Evolutionary conservation across 371 early-diverging fungal species (phyloP).

Genomic region (Vairimorpha necatrix): DNA sequence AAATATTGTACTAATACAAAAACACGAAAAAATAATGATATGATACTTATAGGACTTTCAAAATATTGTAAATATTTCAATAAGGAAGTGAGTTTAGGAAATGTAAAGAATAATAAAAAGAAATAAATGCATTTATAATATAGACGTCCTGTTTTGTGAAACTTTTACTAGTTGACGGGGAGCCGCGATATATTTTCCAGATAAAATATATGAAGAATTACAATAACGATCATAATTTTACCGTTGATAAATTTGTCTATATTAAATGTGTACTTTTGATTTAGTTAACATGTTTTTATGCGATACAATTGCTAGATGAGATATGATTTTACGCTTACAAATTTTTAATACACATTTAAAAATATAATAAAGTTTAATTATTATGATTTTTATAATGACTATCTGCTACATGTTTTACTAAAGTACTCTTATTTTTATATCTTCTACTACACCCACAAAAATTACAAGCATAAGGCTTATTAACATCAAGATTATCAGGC

Average conservation of each 20-base stretch:
- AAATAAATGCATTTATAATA: background rate
- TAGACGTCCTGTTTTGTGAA: too few species aligned
- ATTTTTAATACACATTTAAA: too few species aligned
- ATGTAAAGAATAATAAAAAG: background rate
- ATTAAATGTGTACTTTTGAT: too few species aligned
- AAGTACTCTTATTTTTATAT: constrained; percentile 9
- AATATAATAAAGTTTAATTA: too few species aligned
- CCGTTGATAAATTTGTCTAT: too few species aligned
- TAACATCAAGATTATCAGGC: background rate
- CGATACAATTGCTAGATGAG: too few species aligned
- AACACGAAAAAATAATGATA: background rate
- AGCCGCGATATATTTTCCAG: too few species aligned
- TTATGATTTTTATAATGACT: background rate
- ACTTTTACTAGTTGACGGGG: too few species aligned
- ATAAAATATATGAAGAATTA: too few species aligned
- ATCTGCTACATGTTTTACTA: constrained; percentile 1
- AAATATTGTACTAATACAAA: background rate
- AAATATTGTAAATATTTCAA: constrained; percentile 8
- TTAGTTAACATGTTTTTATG: too few species aligned
- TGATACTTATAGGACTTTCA: background rate
- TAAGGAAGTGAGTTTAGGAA: background rate
- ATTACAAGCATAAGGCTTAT: constrained; percentile 2
- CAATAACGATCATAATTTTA: too few species aligned
- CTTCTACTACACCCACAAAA: constrained; percentile 2
- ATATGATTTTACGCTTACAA: too few species aligned